phyloP scores from a whole-genome alignment of 169 alveolate genomes.

The Babesia microti region DNA sequence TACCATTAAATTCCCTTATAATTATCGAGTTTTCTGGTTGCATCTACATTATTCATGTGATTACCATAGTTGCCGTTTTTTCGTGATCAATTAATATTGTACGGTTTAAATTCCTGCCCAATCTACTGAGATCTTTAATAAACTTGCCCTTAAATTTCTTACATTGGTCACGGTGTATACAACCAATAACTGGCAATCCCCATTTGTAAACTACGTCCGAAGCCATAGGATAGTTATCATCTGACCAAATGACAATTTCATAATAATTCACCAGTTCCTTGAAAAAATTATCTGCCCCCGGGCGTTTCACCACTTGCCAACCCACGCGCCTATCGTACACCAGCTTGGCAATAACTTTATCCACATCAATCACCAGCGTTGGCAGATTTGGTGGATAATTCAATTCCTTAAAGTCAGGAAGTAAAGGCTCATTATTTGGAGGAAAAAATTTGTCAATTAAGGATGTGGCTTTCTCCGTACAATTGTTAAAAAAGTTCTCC shows the following conservation, averaged over 20 bases:
- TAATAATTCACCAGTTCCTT: conserved; percentile 71
- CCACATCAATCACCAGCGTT: conserved; percentile 76
- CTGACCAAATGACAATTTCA: conserved; percentile 87
- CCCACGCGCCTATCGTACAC: conserved; percentile 74
- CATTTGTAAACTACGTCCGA: conserved; percentile 73
- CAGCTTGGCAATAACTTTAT: conserved; percentile 69
- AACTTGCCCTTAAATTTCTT: conserved; percentile 54
- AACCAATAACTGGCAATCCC: conserved; percentile 81
- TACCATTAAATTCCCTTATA: conserved; percentile 66
- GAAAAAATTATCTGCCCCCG: conserved; percentile 80
- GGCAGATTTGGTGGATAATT: conserved; percentile 81
- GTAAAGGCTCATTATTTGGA: conserved; percentile 61
- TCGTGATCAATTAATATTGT: conserved; percentile 75
- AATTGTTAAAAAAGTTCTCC: too few species aligned
- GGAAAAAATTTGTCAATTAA: conserved; percentile 49
- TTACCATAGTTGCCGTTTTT: conserved; percentile 46
- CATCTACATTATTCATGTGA: conserved; percentile 5
- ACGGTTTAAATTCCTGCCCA: conserved; percentile 73
- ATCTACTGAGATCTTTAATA: conserved; percentile 62
- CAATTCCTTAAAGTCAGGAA: conserved; percentile 72
- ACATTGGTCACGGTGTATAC: conserved; percentile 72
- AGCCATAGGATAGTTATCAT: conserved; percentile 77
- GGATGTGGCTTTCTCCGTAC: too few species aligned
- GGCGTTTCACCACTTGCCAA: conserved; percentile 81
- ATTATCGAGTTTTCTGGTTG: conserved; percentile 72